These are phyloP conservation scores for Dryadomyces quercus-mongolicae DNA, from an alignment of 2,329 filamentous ascomycete genomes.

Conservation along the genomic window DNA sequence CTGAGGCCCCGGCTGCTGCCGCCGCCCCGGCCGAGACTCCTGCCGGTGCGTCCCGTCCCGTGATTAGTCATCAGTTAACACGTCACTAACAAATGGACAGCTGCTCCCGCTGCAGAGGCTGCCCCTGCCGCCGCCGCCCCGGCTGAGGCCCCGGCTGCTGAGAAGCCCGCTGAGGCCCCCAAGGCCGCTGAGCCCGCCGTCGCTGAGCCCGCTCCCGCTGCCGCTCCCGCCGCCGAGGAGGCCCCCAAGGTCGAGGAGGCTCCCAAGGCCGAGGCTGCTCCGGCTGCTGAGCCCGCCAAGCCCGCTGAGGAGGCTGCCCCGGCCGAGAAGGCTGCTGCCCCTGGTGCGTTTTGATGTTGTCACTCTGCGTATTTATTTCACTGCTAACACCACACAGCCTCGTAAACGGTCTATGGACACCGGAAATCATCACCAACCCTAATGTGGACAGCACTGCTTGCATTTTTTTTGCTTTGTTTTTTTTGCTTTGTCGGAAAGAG, in stretches of 20 bases:
- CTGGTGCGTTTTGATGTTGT: not conserved
- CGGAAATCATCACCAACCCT: too few species aligned
- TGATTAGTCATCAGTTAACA: too few species aligned
- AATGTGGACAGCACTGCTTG: not conserved
- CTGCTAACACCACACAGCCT: not conserved
- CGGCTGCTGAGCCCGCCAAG: conserved; percentile 16
- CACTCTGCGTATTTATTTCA: too few species aligned
- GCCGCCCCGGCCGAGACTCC: not conserved
- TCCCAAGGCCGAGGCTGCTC: conserved; percentile 3
- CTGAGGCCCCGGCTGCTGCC: conserved; percentile 12
- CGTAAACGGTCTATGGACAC: not conserved
- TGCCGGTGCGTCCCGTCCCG: too few species aligned
- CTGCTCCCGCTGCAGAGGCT: conserved; percentile 5
- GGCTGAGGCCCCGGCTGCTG: conserved; percentile 1
- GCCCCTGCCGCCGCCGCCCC: conserved; percentile 13
- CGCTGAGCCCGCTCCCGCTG: conserved; percentile 2
- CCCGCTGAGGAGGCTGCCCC: conserved; percentile 16
- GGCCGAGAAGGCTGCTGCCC: conserved; percentile 15
- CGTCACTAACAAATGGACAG: too few species aligned
- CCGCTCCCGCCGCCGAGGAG: conserved; percentile 13
- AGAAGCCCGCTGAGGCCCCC: conserved; percentile 8
- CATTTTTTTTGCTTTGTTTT: not conserved
- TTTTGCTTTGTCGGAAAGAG: not conserved
- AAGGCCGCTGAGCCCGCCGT: conserved; percentile 2
- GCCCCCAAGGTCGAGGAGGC: conserved; percentile 3